phyloP scores from a whole-genome alignment of 495 filamentous ascomycete genomes.

The Penicillium angulare region DNA sequence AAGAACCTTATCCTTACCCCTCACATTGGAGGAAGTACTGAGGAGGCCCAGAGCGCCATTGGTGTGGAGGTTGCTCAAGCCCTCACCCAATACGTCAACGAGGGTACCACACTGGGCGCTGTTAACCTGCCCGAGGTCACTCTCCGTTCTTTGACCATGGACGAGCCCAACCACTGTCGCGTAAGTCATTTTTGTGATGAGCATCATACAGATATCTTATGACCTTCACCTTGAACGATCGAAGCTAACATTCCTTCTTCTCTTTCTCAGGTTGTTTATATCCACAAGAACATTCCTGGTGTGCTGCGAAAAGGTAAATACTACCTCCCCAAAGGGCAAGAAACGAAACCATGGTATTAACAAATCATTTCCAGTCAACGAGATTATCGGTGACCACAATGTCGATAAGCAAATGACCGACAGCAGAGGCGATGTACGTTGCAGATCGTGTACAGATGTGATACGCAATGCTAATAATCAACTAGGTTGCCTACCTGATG shows the following conservation, averaged over 20 bases:
- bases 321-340: no score
- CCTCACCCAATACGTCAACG: conserved; percentile 88
- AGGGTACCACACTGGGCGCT: conserved; percentile 81
- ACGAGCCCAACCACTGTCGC: conserved; percentile 83
- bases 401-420: conserved; percentile 98
- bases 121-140: conserved; percentile 96
- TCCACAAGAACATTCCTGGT: conserved; percentile 93
- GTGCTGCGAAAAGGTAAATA: conserved; percentile 75
- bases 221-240: no score
- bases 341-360: no score
- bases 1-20: conserved; percentile 95
- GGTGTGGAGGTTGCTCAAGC: conserved; percentile 88
- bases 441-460: neutral
- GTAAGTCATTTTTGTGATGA: conserved; percentile 37
- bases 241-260: no score
- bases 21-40: conserved; percentile 96
- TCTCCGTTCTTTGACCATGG: conserved; percentile 80
- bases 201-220: conserved; percentile 7
- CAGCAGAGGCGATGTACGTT: conserved; percentile 78
- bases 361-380: conserved; percentile 64
- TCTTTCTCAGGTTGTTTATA: conserved; percentile 67
- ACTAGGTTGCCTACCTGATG: conserved; percentile 91
- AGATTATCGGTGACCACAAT: conserved; percentile 90
- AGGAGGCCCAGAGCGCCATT: conserved; percentile 96
- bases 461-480: conserved; percentile 13